phyloP scores from a whole-genome alignment of 257 asterid genomes.

The Nicotiana undulata region DNA sequence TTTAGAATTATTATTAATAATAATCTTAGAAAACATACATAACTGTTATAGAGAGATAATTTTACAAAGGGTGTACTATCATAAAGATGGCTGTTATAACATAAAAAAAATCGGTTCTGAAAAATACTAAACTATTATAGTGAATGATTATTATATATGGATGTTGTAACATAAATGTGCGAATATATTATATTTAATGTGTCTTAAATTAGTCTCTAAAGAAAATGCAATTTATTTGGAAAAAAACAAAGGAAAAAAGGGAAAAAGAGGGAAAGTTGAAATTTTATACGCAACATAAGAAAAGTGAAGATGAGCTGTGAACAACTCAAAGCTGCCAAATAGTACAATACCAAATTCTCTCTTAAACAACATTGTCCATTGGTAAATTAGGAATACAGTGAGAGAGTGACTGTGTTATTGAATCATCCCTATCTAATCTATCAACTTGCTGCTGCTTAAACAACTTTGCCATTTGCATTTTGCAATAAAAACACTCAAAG shows the following conservation, averaged over 20 bases:
- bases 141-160: no score
- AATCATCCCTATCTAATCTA: conserved; percentile 13
- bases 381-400: neutral
- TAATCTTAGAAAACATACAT: no score
- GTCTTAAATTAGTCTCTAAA: no score
- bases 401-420: conserved; percentile 11
- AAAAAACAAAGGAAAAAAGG: neutral
- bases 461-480: neutral
- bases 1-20: no score
- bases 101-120: no score
- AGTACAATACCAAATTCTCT: neutral
- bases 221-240: neutral
- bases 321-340: conserved; percentile 30
- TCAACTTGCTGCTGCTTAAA: conserved; percentile 1
- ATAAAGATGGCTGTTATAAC: no score
- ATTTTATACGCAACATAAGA: conserved; percentile 12
- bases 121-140: no score
- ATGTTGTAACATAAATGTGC: no score
- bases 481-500: neutral
- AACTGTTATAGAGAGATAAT: no score
- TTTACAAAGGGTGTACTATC: no score
- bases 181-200: no score
- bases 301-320: conserved; percentile 37
- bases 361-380: neutral
- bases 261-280: neutral